Evolutionary conservation across 1,139 yeast species (phyloP).

Genomic region (Hansenula lynferdii): DNA sequence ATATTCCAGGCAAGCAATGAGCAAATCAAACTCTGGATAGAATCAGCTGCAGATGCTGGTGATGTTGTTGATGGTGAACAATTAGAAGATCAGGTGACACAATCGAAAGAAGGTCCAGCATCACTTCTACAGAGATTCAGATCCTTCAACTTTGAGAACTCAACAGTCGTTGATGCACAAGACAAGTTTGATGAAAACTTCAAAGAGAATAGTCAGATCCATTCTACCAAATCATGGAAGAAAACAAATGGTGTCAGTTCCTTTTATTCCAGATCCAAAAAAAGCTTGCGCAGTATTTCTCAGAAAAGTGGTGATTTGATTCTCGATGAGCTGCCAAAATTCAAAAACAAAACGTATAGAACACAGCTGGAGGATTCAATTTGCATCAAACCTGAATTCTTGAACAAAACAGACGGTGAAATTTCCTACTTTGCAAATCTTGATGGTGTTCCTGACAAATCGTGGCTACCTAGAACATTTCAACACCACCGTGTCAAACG

Average conservation of each 20-base stretch:
- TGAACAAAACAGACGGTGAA: slow-evolving; percentile 8
- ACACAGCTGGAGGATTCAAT: slow-evolving; percentile 2
- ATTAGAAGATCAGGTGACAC: no score
- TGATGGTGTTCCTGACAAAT: slow-evolving; percentile 6
- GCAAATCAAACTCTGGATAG: not conserved
- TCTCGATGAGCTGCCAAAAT: slow-evolving; percentile 12
- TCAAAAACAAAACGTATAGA: not conserved
- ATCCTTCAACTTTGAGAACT: no score
- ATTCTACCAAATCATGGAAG: no score
- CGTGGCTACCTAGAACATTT: slow-evolving; percentile 16
- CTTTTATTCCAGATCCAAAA: no score
- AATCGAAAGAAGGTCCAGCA: no score
- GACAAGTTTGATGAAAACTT: no score
- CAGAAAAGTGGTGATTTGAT: slow-evolving; percentile 1
- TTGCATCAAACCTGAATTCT: slow-evolving; percentile 6
- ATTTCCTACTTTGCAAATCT: slow-evolving; percentile 11
- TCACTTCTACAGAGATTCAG: no score
- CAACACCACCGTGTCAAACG: slow-evolving; percentile 15
- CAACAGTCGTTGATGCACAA: no score
- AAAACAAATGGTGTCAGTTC: no score
- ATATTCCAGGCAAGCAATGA: not conserved
- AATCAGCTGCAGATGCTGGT: not conserved
- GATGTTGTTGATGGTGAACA: not conserved
- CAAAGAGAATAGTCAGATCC: no score
- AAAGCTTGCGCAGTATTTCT: not conserved